Conservation (phyloP, 2,329 filamentous ascomycete species). For the Cordyceps militaris region DNA sequence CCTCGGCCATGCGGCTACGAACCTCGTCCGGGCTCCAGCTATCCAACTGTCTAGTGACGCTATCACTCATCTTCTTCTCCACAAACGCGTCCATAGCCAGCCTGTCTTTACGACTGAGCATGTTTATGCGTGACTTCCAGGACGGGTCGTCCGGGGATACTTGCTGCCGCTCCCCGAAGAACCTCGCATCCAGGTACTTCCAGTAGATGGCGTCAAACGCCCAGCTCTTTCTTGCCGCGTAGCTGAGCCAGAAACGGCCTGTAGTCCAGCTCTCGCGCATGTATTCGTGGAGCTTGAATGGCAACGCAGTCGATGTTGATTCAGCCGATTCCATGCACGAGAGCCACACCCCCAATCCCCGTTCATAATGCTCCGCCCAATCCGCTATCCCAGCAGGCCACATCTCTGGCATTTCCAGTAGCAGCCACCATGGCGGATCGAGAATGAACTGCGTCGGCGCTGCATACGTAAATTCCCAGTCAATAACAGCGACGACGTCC, state of each 20-base stretch:
- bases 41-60: background rate
- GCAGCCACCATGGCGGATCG: constrained; percentile 30
- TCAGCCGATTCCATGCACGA: constrained; percentile 19
- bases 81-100: constrained; percentile 25
- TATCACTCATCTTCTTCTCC: constrained; percentile 22
- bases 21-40: background rate
- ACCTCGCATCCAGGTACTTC: constrained; percentile 26
- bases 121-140: constrained; percentile 23
- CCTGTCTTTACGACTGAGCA: constrained; percentile 22
- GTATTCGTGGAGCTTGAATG: background rate
- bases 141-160: constrained; percentile 15
- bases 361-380: constrained; percentile 19
- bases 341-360: constrained; percentile 26
- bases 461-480: constrained; percentile 27
- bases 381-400: constrained; percentile 15
- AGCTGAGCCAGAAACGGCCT: constrained; percentile 30
- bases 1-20: background rate
- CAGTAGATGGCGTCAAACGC: constrained; percentile 29
- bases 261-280: constrained; percentile 30
- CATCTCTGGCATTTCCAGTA: constrained; percentile 15
- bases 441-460: constrained; percentile 29
- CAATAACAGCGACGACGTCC: constrained; percentile 22
- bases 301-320: background rate
- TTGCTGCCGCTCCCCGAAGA: constrained; percentile 22
- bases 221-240: constrained; percentile 27